Percentiles rank a stretch among this genome's conserved stretches.
Evolutionary conservation across 148 eudicot genomes (phyloP).

Genomic region (Gaultheria prostrata): DNA sequence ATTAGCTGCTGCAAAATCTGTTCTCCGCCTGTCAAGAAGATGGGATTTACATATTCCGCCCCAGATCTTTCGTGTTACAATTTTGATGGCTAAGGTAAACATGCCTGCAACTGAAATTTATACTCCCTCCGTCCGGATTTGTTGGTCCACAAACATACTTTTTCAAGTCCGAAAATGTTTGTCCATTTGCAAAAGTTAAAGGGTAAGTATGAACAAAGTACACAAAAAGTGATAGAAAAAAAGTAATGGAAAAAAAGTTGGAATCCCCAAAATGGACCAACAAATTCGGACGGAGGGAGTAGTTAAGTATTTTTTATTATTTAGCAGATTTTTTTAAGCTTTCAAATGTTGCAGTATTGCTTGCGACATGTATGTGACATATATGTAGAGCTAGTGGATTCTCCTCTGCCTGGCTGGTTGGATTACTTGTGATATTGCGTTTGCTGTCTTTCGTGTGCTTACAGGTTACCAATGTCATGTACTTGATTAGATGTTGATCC

Average conservation of each 20-base stretch:
- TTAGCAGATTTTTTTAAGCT: background rate
- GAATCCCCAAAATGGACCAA: too few relatives aligned
- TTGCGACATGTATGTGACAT: background rate
- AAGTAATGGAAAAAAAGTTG: too few relatives aligned
- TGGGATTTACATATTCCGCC: conserved; percentile 91
- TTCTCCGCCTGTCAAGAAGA: conserved; percentile 77
- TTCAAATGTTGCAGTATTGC: background rate
- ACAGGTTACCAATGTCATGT: conserved; percentile 1
- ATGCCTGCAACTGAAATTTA: background rate
- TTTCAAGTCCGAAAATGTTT: too few relatives aligned
- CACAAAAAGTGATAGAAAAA: too few relatives aligned
- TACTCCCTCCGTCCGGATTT: too few relatives aligned
- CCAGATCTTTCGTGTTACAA: conserved; percentile 52
- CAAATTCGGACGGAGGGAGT: too few relatives aligned
- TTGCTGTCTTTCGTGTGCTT: background rate
- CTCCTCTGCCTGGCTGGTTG: background rate
- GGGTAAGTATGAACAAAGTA: too few relatives aligned
- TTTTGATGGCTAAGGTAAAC: conserved; percentile 75
- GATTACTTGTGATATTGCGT: background rate
- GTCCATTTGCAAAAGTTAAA: too few relatives aligned
- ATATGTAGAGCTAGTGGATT: background rate
- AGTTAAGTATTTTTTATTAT: background rate
- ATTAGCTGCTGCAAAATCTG: conserved; percentile 87
- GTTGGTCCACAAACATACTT: too few relatives aligned
- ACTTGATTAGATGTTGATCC: background rate